Percentiles rank a stretch among this genome's conserved stretches.
phyloP scores from a whole-genome alignment of 495 filamentous ascomycete species.

The Penicillium flavigenum region DNA sequence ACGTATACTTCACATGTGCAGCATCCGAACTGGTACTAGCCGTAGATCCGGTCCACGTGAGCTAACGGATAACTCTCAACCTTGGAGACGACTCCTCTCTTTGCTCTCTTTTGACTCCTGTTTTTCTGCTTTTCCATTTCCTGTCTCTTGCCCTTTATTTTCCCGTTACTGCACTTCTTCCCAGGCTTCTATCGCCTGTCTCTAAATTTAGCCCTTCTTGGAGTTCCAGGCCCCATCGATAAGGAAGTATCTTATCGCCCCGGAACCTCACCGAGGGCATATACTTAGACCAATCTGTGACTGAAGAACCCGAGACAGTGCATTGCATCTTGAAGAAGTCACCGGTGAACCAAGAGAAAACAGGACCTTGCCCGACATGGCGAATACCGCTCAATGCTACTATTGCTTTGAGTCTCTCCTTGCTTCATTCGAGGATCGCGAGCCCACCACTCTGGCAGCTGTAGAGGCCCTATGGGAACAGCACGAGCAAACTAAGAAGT shows the following conservation, averaged over 20 bases:
- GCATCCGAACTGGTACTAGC: no score
- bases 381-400: constrained; percentile 76
- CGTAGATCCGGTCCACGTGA: no score
- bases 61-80: not conserved
- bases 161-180: not conserved
- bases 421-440: constrained; percentile 61
- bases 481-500: constrained; percentile 47
- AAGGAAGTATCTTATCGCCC: constrained; percentile 23
- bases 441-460: constrained; percentile 56
- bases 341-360: not conserved
- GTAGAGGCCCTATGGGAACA: constrained; percentile 73
- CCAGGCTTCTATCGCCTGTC: not conserved
- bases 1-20: no score
- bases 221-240: constrained; percentile 4
- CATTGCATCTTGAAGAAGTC: constrained; percentile 1
- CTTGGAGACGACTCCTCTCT: no score
- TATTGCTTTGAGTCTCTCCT: constrained; percentile 86
- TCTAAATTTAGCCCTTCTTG: not conserved
- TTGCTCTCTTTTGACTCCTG: not conserved
- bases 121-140: not conserved
- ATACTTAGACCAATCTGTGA: constrained; percentile 5
- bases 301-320: constrained; percentile 11
- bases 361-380: constrained; percentile 58
- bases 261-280: constrained; percentile 12
- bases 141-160: not conserved